A percentile compares a stretch with the other conserved stretches of the same genome.
These are phyloP conservation scores for Colletotrichum ledebouriae DNA, from an alignment of 2,329 filamentous ascomycete species.

Conservation along the genomic window DNA sequence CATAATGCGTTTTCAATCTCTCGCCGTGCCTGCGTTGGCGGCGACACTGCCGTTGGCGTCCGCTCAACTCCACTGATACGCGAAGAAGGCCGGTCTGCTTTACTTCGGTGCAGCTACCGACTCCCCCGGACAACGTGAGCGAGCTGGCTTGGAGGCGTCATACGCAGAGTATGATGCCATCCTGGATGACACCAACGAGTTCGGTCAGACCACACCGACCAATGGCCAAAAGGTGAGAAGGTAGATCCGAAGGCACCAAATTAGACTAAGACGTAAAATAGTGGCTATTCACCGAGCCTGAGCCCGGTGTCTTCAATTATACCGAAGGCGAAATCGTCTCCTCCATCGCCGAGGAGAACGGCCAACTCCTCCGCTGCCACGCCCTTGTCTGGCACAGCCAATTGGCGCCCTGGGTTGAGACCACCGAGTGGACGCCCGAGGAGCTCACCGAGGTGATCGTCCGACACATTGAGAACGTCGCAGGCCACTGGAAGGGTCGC, in stretches of 20 bases:
- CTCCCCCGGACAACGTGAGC: slow-evolving; percentile 54
- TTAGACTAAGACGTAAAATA: slow-evolving; percentile 37
- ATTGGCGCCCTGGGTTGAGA: slow-evolving; percentile 51
- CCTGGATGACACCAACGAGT: slow-evolving; percentile 66
- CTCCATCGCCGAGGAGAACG: slow-evolving; percentile 56
- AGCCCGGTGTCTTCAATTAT: slow-evolving; percentile 71
- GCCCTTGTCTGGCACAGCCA: slow-evolving; percentile 64
- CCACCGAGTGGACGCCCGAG: slow-evolving; percentile 65
- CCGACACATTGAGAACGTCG: slow-evolving; percentile 71
- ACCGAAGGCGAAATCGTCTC: slow-evolving; percentile 67
- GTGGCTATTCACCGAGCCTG: slow-evolving; percentile 72
- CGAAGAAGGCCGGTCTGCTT: slow-evolving; percentile 64
- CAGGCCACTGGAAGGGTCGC: slow-evolving; percentile 69
- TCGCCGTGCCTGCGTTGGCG: slow-evolving; percentile 47
- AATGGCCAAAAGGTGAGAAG: slow-evolving; percentile 65
- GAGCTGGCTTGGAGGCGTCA: slow-evolving; percentile 60
- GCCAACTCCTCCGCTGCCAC: slow-evolving; percentile 70
- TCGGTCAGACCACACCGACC: slow-evolving; percentile 72
- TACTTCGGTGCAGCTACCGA: slow-evolving; percentile 77
- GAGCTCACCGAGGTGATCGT: slow-evolving; percentile 65
- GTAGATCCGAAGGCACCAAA: neutral
- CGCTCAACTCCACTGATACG: slow-evolving; percentile 61
- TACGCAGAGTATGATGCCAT: slow-evolving; percentile 68
- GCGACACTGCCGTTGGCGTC: slow-evolving; percentile 48
- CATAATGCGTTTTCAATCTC: slow-evolving; percentile 45